Conservation (phyloP, 768 basidiomycete genomes). For the Rhodotorula sphaerocarpa region DNA sequence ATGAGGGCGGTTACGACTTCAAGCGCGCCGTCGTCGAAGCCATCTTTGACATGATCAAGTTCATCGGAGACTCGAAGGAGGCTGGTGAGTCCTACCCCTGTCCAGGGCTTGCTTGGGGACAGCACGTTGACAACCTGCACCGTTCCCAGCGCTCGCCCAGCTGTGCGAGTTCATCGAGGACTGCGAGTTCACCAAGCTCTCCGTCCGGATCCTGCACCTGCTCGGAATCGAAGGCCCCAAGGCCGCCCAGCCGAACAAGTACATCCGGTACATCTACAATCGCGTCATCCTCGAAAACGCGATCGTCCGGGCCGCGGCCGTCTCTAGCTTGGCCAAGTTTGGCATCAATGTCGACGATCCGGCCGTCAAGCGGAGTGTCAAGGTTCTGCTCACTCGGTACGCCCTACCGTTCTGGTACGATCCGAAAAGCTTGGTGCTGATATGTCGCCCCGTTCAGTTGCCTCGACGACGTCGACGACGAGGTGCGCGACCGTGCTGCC, state of each 20-base stretch:
- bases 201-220: conserved; percentile 88
- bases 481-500: conserved; percentile 94
- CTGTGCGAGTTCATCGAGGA: conserved; percentile 99
- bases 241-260: conserved; percentile 92
- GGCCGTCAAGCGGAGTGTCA: conserved; percentile 71
- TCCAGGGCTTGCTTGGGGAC: no score
- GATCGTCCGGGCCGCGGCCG: conserved; percentile 92
- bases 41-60: conserved; percentile 99
- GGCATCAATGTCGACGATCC: conserved; percentile 78
- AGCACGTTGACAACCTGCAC: not conserved
- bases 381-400: conserved; percentile 74
- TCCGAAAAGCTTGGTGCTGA: no score
- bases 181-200: conserved; percentile 98
- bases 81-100: conserved; percentile 48
- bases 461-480: conserved; percentile 95
- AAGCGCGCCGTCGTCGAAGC: conserved; percentile 98
- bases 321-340: conserved; percentile 89
- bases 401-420: conserved; percentile 36
- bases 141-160: conserved; percentile 69
- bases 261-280: conserved; percentile 99
- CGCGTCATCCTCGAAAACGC: conserved; percentile 97
- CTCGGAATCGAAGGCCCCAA: conserved; percentile 94
- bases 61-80: conserved; percentile 88
- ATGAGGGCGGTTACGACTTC: conserved; percentile 99
- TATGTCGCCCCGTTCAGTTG: conserved; percentile 68